A percentile compares a stretch with the other conserved stretches of the same genome.
phyloP scores from a whole-genome alignment of 306 rosid genomes.

The Astragalus membranaceus region DNA sequence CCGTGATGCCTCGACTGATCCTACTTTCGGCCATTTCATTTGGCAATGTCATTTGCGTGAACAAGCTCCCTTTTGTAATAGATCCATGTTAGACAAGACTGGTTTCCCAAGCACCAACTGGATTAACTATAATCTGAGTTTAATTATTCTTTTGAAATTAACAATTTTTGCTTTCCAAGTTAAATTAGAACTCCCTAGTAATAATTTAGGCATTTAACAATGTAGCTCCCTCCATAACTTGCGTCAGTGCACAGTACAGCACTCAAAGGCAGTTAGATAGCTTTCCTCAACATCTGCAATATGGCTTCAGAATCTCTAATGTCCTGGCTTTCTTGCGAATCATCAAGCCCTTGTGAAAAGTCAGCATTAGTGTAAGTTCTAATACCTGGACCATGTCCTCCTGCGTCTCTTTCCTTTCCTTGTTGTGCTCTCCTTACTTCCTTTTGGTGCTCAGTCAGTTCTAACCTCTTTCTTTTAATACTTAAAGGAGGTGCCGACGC shows the following conservation, averaged over 20 bases:
- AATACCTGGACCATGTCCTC: conserved; percentile 73
- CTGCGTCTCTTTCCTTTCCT: conserved; percentile 56
- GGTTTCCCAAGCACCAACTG: no score
- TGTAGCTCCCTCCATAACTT: not conserved
- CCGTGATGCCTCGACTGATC: no score
- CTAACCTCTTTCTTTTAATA: conserved; percentile 49
- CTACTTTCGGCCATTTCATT: no score
- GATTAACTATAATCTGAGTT: no score
- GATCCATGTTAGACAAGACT: no score
- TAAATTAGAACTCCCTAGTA: not conserved
- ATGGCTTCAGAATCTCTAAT: conserved; percentile 48
- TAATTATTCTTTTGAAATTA: no score
- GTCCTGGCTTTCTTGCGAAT: conserved; percentile 60
- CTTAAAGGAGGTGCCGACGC: conserved; percentile 9
- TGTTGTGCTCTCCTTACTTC: conserved; percentile 76
- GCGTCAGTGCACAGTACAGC: not conserved
- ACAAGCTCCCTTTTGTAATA: no score
- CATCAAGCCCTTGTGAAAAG: conserved; percentile 56
- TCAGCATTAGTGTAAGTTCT: conserved; percentile 64
- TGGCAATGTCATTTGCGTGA: no score
- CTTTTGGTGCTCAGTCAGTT: conserved; percentile 73
- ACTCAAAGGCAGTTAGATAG: conserved; percentile 18
- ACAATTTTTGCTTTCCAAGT: no score
- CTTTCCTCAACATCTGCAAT: conserved; percentile 40
- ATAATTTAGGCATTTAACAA: not conserved